A percentile compares a stretch with the other conserved stretches of the same genome.
Conservation (phyloP, 2,329 filamentous ascomycete species). For the Zalaria sp. region DNA sequence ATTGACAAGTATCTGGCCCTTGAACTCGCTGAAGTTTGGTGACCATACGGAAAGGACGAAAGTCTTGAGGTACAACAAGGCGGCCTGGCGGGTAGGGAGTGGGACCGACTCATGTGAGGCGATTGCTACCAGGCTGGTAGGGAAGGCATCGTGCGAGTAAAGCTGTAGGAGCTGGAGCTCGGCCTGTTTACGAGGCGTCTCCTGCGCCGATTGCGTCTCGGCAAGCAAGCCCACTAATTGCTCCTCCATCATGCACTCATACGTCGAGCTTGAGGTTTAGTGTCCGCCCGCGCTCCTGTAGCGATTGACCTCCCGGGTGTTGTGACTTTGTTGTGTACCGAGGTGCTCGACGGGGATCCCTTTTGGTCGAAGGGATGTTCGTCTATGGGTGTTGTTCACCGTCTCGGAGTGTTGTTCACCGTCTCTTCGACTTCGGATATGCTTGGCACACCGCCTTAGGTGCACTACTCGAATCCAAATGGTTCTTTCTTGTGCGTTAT, state of each 20-base stretch:
- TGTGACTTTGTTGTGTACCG: not conserved
- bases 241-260: constrained; percentile 58
- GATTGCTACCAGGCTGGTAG: constrained; percentile 66
- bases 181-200: constrained; percentile 68
- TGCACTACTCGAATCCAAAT: too few relatives aligned
- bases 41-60: constrained; percentile 83
- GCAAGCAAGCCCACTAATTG: constrained; percentile 78
- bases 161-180: constrained; percentile 68
- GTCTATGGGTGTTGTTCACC: too few relatives aligned
- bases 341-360: not conserved
- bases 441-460: too few relatives aligned
- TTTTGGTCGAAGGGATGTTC: not conserved
- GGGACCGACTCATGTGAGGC: constrained; percentile 62
- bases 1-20: constrained; percentile 49
- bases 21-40: constrained; percentile 56
- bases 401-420: too few relatives aligned
- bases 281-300: not conserved
- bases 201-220: constrained; percentile 67
- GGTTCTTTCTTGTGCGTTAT: too few relatives aligned
- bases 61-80: constrained; percentile 63
- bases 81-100: constrained; percentile 65
- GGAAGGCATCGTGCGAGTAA: constrained; percentile 56
- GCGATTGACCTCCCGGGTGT: not conserved
- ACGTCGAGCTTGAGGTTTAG: not conserved
- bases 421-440: too few relatives aligned